Percentiles rank a stretch among this genome's conserved stretches.
Conservation (phyloP, 1,139 yeast genomes). For the Blastobotrys raffinosifermentans region DNA sequence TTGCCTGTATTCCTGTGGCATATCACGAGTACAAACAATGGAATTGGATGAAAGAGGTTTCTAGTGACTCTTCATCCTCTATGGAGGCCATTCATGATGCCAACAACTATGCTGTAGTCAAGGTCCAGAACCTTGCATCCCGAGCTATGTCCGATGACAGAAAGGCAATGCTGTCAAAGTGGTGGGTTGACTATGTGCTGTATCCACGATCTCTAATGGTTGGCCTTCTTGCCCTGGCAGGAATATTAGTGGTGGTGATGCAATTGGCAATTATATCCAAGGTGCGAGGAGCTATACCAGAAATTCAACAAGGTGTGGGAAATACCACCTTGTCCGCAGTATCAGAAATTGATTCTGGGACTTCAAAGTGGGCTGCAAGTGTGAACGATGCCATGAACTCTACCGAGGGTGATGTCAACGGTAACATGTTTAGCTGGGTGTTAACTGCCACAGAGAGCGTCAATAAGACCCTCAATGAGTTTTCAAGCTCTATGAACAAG, state of each 20-base stretch:
- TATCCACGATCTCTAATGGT: conserved; percentile 31
- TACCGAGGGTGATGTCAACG: conserved; percentile 49
- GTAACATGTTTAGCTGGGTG: conserved; percentile 62
- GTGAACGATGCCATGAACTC: conserved; percentile 44
- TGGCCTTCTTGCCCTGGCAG: conserved; percentile 39
- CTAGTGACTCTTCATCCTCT: conserved; percentile 2
- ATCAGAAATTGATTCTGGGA: conserved; percentile 16
- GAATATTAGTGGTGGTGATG: conserved; percentile 37
- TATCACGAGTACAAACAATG: conserved; percentile 46
- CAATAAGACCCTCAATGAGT: conserved; percentile 48
- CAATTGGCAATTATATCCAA: conserved; percentile 38
- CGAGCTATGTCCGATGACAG: conserved; percentile 6
- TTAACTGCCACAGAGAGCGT: conserved; percentile 48
- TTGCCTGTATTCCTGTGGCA: conserved; percentile 39
- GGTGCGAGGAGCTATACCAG: conserved; percentile 21
- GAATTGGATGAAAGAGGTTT: conserved; percentile 37
- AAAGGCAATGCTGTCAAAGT: conserved; percentile 20
- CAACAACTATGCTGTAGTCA: conserved; percentile 11
- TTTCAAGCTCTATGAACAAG: conserved; percentile 47
- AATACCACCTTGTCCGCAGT: conserved; percentile 17
- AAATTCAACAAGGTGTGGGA: conserved; percentile 14
- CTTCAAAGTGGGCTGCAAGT: conserved; percentile 43
- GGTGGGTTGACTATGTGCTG: conserved; percentile 32
- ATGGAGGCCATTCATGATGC: conserved; percentile 13
- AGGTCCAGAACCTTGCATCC: conserved; percentile 12